Evolutionary conservation across 2,329 filamentous ascomycete species (phyloP).

Genomic region (Chaetomium olivaceum): DNA sequence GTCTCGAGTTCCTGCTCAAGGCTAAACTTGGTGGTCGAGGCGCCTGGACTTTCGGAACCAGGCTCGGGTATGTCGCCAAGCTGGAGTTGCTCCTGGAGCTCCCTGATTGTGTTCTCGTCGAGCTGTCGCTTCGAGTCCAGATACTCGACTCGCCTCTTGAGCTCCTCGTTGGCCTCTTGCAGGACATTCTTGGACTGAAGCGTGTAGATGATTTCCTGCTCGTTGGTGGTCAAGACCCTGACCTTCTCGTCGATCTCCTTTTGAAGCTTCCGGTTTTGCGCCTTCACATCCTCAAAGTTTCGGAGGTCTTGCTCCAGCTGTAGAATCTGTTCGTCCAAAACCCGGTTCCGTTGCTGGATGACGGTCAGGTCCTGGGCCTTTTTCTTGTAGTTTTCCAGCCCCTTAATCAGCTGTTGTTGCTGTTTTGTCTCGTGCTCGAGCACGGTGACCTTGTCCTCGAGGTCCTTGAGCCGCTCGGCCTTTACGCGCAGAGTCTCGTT

Average conservation of each 20-base stretch:
- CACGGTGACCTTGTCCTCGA: constrained; percentile 61
- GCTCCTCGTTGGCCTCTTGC: constrained; percentile 34
- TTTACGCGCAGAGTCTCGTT: constrained; percentile 49
- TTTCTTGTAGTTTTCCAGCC: constrained; percentile 42
- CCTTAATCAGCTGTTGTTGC: constrained; percentile 41
- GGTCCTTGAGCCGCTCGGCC: constrained; percentile 51
- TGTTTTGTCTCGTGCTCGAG: constrained; percentile 54
- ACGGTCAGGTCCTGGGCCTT: constrained; percentile 38
- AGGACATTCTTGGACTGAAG: constrained; percentile 34
- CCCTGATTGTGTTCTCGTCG: constrained; percentile 43
- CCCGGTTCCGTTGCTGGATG: constrained; percentile 46
- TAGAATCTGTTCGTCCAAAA: constrained; percentile 47
- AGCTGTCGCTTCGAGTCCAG: constrained; percentile 33
- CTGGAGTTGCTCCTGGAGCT: constrained; percentile 61
- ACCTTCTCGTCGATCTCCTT: constrained; percentile 49
- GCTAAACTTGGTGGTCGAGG: constrained; percentile 41
- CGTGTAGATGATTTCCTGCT: constrained; percentile 47
- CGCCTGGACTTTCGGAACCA: constrained; percentile 38
- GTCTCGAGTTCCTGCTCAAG: constrained; percentile 63
- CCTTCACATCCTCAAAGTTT: constrained; percentile 39
- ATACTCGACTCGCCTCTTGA: constrained; percentile 32
- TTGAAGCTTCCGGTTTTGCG: constrained; percentile 42
- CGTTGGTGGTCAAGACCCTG: constrained; percentile 48
- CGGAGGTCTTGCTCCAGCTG: constrained; percentile 39
- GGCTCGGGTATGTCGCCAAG: constrained; percentile 36